These are phyloP conservation scores for Striga hermonthica DNA, from an alignment of 305 asterid genomes.

Conservation along the genomic window DNA sequence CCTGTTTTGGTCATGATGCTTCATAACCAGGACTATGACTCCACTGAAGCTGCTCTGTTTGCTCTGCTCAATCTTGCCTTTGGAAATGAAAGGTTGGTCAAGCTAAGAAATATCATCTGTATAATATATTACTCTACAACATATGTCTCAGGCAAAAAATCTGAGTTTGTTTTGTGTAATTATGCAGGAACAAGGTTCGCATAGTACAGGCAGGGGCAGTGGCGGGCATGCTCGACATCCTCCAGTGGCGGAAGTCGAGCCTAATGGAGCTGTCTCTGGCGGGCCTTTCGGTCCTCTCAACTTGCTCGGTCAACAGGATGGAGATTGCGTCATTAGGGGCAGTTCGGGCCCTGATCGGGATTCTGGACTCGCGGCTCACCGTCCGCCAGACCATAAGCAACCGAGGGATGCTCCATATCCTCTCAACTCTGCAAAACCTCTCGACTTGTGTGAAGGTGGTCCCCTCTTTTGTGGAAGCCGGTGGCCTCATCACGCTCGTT, in stretches of 20 bases:
- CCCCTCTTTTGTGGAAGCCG: constrained; percentile 43
- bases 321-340: constrained; percentile 65
- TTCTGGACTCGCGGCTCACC: constrained; percentile 37
- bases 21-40: constrained; percentile 47
- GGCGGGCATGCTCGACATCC: constrained; percentile 45
- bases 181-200: constrained; percentile 58
- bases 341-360: constrained; percentile 44
- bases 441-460: constrained; percentile 46
- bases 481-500: constrained; percentile 42
- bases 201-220: constrained; percentile 63
- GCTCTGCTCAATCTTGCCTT: constrained; percentile 68
- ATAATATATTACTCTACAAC: neutral
- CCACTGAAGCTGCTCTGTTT: constrained; percentile 61
- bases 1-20: constrained; percentile 61
- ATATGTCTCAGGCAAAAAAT: neutral
- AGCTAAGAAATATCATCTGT: neutral
- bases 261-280: constrained; percentile 53
- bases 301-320: constrained; percentile 60
- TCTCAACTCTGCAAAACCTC: constrained; percentile 64
- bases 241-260: constrained; percentile 44
- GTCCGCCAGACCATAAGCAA: constrained; percentile 32
- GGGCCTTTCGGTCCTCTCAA: constrained; percentile 58
- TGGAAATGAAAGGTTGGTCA: constrained; percentile 71
- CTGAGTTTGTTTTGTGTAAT: neutral
- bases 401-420: constrained; percentile 52